Evolutionary conservation across 225 moss, liverwort and hornwort genomes (phyloP).

Genomic region (Sphagnum tenellum): DNA sequence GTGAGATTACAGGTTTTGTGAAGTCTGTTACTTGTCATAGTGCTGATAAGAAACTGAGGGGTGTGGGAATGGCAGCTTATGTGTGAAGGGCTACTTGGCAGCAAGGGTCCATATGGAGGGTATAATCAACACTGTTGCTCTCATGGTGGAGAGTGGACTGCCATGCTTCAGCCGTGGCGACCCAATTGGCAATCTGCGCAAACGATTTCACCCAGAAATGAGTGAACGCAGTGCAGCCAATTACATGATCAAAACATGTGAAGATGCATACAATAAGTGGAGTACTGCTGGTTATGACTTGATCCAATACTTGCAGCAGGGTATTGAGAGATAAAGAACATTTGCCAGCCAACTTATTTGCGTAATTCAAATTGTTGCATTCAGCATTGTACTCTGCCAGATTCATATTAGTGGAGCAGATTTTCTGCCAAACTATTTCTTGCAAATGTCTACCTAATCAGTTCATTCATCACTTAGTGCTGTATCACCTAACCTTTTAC

Average conservation of each 20-base stretch:
- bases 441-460: too few relatives aligned
- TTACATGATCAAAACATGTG: constrained; percentile 93
- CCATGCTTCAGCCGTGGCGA: constrained; percentile 92
- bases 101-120: constrained; percentile 86
- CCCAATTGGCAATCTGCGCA: constrained; percentile 76
- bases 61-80: constrained; percentile 37
- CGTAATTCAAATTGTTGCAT: too few relatives aligned
- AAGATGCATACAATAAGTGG: constrained; percentile 92
- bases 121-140: constrained; percentile 60
- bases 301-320: constrained; percentile 83
- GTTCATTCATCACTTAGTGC: too few relatives aligned
- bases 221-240: constrained; percentile 85
- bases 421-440: too few relatives aligned
- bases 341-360: too few relatives aligned
- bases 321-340: constrained; percentile 52
- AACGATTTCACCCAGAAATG: constrained; percentile 84
- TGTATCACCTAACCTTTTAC: too few relatives aligned
- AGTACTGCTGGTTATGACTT: constrained; percentile 86
- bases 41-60: not conserved
- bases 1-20: too few relatives aligned
- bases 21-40: too few relatives aligned
- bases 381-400: too few relatives aligned
- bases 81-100: constrained; percentile 84
- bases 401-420: too few relatives aligned
- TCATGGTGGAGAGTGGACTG: constrained; percentile 89